Percentiles rank a stretch among this genome's conserved stretches.
These are phyloP conservation scores for Chrysopogon serrulatus DNA, from an alignment of 176 grass and related monocot species.

Conservation along the genomic window DNA sequence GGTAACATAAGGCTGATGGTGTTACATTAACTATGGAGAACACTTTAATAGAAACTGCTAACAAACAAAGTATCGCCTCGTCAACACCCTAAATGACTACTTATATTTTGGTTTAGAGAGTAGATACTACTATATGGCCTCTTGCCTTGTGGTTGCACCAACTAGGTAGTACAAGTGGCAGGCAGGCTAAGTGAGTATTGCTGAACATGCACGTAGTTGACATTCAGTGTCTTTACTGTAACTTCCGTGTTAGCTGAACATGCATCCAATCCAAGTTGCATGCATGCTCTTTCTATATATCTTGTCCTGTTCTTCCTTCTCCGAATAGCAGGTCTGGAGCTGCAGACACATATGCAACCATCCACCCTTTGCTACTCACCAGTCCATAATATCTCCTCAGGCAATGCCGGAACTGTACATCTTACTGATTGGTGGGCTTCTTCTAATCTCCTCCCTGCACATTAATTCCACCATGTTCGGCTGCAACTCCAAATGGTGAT, in stretches of 20 bases:
- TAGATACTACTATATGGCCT: neutral
- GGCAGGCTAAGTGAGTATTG: neutral
- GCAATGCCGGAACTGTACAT: neutral
- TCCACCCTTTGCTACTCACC: neutral
- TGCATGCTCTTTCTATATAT: neutral
- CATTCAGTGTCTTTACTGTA: neutral
- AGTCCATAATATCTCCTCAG: neutral
- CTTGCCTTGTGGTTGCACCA: neutral
- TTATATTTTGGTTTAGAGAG: neutral
- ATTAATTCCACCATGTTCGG: neutral
- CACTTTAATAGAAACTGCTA: neutral
- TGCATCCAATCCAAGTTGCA: neutral
- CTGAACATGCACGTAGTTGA: neutral
- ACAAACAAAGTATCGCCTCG: neutral
- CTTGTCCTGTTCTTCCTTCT: neutral
- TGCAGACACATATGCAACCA: neutral
- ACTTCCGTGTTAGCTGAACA: neutral
- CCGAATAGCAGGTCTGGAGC: neutral
- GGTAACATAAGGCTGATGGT: neutral
- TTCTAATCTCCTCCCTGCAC: neutral
- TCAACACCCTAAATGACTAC: no score
- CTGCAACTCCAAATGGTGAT: neutral
- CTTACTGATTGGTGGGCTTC: neutral
- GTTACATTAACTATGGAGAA: neutral
- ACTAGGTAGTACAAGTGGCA: neutral